Conservation (phyloP, 768 basidiomycete genomes). For the Pisolithus orientalis region DNA sequence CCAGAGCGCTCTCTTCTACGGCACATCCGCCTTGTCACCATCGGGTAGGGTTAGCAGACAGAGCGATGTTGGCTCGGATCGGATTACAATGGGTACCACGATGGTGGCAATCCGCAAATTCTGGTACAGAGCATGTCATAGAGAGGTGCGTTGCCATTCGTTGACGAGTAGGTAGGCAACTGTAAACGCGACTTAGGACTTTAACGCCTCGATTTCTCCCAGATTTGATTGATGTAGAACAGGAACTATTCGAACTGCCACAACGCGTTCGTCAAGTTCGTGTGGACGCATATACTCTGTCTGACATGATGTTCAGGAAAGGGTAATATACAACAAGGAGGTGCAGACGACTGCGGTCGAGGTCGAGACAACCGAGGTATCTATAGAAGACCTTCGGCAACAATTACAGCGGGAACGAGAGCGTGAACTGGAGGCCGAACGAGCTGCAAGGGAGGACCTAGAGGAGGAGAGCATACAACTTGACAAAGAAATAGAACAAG, state of each 20-base stretch:
- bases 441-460: constrained; percentile 64
- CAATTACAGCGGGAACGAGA: constrained; percentile 50
- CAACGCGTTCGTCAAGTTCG: constrained; percentile 54
- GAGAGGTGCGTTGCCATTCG: constrained; percentile 48
- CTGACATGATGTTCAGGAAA: constrained; percentile 42
- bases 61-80: constrained; percentile 56
- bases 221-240: constrained; percentile 85
- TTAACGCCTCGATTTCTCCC: constrained; percentile 59
- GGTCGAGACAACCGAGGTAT: constrained; percentile 39
- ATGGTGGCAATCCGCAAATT: constrained; percentile 43
- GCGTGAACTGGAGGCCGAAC: constrained; percentile 65
- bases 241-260: constrained; percentile 87
- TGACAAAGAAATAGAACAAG: constrained; percentile 82
- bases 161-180: not conserved
- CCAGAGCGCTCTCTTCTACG: constrained; percentile 31
- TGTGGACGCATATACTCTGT: not conserved
- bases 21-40: constrained; percentile 30
- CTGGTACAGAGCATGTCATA: constrained; percentile 61
- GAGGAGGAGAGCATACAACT: constrained; percentile 80
- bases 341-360: constrained; percentile 71
- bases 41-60: constrained; percentile 68
- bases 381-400: constrained; percentile 72
- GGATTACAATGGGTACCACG: constrained; percentile 37
- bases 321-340: constrained; percentile 79
- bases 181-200: constrained; percentile 32